phyloP scores from a whole-genome alignment of 2,329 filamentous ascomycete species.

The Stagonosporopsis cucurbitacearum region DNA sequence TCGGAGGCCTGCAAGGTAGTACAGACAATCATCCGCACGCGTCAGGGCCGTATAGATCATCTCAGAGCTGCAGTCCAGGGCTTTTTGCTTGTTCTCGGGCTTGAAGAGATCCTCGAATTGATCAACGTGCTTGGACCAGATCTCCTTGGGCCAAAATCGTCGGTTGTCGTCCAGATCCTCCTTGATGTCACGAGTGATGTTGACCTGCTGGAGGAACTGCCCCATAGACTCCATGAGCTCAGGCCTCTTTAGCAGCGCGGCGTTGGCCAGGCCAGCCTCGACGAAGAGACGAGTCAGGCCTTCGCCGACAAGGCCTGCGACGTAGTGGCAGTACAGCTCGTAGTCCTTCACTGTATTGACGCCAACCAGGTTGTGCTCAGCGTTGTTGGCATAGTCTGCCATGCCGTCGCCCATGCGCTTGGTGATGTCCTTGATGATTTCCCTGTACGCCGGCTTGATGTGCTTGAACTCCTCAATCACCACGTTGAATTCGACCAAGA shows the following conservation, averaged over 20 bases:
- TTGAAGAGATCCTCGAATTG: constrained; percentile 91
- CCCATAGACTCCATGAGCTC: constrained; percentile 94
- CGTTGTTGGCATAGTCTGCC: constrained; percentile 91
- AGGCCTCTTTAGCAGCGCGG: constrained; percentile 77
- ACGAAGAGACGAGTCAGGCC: constrained; percentile 91
- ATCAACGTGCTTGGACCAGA: constrained; percentile 95
- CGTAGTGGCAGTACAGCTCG: constrained; percentile 96
- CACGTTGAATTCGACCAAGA: constrained; percentile 90
- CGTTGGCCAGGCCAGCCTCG: constrained; percentile 83
- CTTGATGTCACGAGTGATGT: constrained; percentile 94
- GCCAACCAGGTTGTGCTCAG: constrained; percentile 78
- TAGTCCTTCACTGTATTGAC: constrained; percentile 87
- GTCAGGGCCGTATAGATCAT: constrained; percentile 91
- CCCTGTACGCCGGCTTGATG: constrained; percentile 82
- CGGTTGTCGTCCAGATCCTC: constrained; percentile 89
- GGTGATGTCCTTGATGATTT: constrained; percentile 91
- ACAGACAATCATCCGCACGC: constrained; percentile 91
- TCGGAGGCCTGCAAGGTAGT: constrained; percentile 92
- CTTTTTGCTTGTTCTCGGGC: constrained; percentile 75
- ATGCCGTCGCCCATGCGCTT: constrained; percentile 97
- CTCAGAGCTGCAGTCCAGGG: constrained; percentile 85
- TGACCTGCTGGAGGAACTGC: constrained; percentile 96
- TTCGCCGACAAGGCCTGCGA: constrained; percentile 97
- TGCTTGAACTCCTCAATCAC: constrained; percentile 87
- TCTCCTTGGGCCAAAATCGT: constrained; percentile 93